Base-by-base conservation (phyloP, 257 asterid genomes). In the Nicotiana tomentosiformis region DNA sequence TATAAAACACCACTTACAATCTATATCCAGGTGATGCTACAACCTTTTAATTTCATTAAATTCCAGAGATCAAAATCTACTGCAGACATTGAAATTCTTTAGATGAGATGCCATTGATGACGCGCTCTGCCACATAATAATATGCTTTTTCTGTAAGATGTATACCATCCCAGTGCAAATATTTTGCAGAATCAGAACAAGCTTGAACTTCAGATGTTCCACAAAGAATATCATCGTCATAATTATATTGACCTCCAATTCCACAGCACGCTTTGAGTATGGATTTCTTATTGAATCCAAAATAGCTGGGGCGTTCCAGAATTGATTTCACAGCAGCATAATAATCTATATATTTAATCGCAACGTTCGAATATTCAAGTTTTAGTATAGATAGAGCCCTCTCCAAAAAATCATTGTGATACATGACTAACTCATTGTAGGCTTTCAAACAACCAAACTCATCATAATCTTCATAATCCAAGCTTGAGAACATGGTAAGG, bases 131-230 rank as follows among this genome's bases (percentile, higher is more conserved):
- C 18, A 84, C 39, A 18, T 29, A 77, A 1, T 35, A 81, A 7
- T 85, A 32, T 65, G 85, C 85, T 35, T n/a, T 60, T 3, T 85
- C 83, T 2, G 87, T 85, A 10, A 57, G 72, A 77, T 85, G 85
- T 5, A 29, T 18, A 0, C 85, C 87, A 20, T 85, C 85, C 87
- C 85, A 85, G 10, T 85, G 80, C 7, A 85, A 55, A 11, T 82
- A 85, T 4, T 35, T 15, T 1, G 37, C 20, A 5, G 87, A 85
- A 8, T 85, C 37, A 0, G 51, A 51, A 15, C 83, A 85, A 8
- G 68, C 80, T 0, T 77, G 83, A 4, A 66, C 87, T 2, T 81
- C 85, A 1, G 68, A 30, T 11, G 74, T 65, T 23, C 85, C 87
- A 58, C 87, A 85, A 4, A 3, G 23, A 16, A 57, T 33, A 14